Percentiles rank a stretch among this genome's conserved stretches.
These are phyloP conservation scores for Neurospora sp. DNA, from an alignment of 2,329 filamentous ascomycete species.

Conservation along the genomic window DNA sequence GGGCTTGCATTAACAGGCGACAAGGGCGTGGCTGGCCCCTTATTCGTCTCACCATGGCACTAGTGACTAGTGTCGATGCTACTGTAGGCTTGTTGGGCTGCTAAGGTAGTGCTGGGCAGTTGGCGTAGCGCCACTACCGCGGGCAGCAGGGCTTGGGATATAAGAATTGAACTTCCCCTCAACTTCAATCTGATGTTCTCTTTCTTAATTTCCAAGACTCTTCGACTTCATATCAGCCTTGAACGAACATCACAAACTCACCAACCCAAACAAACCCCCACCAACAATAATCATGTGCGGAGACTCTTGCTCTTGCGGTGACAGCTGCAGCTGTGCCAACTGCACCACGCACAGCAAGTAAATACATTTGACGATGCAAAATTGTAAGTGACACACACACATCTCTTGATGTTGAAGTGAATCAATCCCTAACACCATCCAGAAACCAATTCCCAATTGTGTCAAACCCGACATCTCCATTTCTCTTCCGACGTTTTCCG, in stretches of 20 bases:
- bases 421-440: not conserved
- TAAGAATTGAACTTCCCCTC: not conserved
- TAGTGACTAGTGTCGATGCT: not conserved
- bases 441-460: not conserved
- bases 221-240: not conserved
- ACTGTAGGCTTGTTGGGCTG: not conserved
- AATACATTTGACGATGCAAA: not conserved
- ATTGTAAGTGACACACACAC: not conserved
- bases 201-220: not conserved
- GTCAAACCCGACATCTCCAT: not conserved
- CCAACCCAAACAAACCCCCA: not conserved
- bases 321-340: slow-evolving; percentile 12
- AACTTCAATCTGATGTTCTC: not conserved
- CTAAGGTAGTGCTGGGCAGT: not conserved
- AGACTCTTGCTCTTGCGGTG: slow-evolving; percentile 12
- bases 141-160: not conserved
- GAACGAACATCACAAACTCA: not conserved
- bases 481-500: not conserved
- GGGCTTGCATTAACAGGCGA: not conserved
- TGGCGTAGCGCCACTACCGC: not conserved
- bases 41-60: not conserved
- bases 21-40: not conserved
- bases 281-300: slow-evolving; percentile 14
- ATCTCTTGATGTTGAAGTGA: not conserved
- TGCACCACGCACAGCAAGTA: slow-evolving; percentile 15